These are phyloP conservation scores for Lophiostoma macrostomum DNA, from an alignment of 495 filamentous ascomycete species.

Conservation along the genomic window DNA sequence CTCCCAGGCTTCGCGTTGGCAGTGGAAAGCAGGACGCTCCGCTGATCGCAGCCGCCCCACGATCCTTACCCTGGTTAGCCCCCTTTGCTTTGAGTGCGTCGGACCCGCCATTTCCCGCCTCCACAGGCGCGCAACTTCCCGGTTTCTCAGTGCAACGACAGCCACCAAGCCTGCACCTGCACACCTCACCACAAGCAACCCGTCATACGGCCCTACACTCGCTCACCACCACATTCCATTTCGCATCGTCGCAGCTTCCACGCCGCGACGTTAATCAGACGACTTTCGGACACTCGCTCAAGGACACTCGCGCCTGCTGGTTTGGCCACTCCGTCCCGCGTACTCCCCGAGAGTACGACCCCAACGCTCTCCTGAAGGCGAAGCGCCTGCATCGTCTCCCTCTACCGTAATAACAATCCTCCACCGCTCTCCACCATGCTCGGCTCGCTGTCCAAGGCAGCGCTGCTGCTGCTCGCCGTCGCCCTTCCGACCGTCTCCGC, in stretches of 20 bases:
- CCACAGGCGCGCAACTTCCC: slow-evolving; percentile 2
- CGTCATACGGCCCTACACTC: slow-evolving; percentile 11
- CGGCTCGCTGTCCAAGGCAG: slow-evolving; percentile 21
- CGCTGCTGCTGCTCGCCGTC: slow-evolving; percentile 26
- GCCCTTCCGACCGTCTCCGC: slow-evolving; percentile 36
- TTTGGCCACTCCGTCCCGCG: slow-evolving; percentile 23
- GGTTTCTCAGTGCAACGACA: slow-evolving; percentile 26
- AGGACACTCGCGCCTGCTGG: slow-evolving; percentile 20
- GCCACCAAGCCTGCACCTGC: neutral
- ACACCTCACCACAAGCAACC: neutral
- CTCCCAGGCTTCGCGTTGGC: slow-evolving; percentile 2
- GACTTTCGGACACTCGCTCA: slow-evolving; percentile 15
- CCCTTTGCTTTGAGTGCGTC: neutral
- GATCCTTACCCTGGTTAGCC: slow-evolving; percentile 20
- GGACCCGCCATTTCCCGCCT: slow-evolving; percentile 7
- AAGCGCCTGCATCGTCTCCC: slow-evolving; percentile 1
- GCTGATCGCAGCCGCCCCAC: slow-evolving; percentile 31
- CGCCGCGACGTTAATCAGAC: neutral
- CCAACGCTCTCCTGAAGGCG: slow-evolving; percentile 11
- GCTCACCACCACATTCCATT: slow-evolving; percentile 6
- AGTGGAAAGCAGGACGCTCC: slow-evolving; percentile 24
- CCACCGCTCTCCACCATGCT: slow-evolving; percentile 28
- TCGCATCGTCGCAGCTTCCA: neutral
- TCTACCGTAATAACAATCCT: neutral
- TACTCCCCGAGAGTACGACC: slow-evolving; percentile 26